Conservation (phyloP, 257 asterid species). For the Eucommia ulmoides region DNA sequence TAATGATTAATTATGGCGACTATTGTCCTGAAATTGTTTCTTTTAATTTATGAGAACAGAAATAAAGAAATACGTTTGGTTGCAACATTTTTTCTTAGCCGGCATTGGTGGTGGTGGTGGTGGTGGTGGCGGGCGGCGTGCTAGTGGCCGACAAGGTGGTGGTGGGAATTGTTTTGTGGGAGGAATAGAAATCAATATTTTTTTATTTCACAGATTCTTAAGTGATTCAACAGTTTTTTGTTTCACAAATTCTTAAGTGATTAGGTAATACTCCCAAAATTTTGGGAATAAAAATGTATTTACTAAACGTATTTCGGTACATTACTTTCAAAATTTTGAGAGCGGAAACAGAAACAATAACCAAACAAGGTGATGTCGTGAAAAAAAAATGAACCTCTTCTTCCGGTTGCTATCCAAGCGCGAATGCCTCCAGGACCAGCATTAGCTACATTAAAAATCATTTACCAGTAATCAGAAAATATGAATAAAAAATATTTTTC, state of each 20-base stretch:
- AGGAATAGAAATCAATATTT: too few species aligned
- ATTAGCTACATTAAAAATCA: constrained; percentile 29
- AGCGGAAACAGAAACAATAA: too few species aligned
- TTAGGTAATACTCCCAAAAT: not conserved
- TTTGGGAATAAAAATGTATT: not conserved
- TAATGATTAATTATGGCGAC: not conserved
- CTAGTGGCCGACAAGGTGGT: too few species aligned
- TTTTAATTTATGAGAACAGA: not conserved
- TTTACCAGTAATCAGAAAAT: not conserved
- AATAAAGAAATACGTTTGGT: too few species aligned
- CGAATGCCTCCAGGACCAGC: constrained; percentile 31
- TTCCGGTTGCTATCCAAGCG: constrained; percentile 77
- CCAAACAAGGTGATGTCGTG: not conserved
- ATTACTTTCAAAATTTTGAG: too few species aligned
- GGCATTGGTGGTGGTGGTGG: too few species aligned
- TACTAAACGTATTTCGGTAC: not conserved
- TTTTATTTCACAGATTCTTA: too few species aligned
- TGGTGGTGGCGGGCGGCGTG: too few species aligned
- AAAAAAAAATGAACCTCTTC: constrained; percentile 35
- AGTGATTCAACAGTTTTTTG: not conserved
- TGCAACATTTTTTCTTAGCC: too few species aligned
- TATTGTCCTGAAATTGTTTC: not conserved
- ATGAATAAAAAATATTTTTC: not conserved
- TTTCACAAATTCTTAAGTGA: not conserved
- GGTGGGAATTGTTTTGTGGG: too few species aligned